A percentile compares a stretch with the other conserved stretches of the same genome.
Conservation (phyloP, 83 land plant species). For the Larix sibirica region DNA sequence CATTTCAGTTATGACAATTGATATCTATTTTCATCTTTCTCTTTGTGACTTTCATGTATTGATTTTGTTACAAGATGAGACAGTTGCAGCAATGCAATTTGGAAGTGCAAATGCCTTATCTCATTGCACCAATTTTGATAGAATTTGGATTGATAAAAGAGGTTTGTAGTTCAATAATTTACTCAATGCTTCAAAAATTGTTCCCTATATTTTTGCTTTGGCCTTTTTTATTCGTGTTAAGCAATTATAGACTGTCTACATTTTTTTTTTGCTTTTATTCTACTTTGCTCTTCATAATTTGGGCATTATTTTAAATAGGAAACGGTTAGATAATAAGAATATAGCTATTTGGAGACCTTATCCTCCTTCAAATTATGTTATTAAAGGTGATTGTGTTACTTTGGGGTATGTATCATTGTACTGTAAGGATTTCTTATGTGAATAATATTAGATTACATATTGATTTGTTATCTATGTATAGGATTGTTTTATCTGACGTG, state of each 20-base stretch:
- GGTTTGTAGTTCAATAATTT: conserved; percentile 19
- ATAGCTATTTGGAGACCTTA: conserved; percentile 90
- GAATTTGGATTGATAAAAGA: conserved; percentile 78
- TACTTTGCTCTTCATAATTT: too few species aligned
- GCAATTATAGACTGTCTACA: too few species aligned
- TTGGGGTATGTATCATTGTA: conserved; percentile 51
- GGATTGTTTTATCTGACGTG: not conserved
- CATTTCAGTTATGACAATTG: conserved; percentile 55
- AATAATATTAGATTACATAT: not conserved
- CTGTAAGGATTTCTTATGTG: not conserved
- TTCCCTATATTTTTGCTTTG: not conserved
- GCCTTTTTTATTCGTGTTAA: not conserved
- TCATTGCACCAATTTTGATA: conserved; percentile 81
- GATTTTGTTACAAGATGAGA: conserved; percentile 75
- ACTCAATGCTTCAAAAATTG: too few species aligned
- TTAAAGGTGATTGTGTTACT: conserved; percentile 89
- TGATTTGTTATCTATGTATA: not conserved
- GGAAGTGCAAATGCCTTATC: conserved; percentile 65
- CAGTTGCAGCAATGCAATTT: conserved; percentile 61
- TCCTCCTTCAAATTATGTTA: conserved; percentile 88
- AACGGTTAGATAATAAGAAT: conserved; percentile 24
- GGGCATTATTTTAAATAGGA: not conserved
- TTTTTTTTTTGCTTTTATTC: too few species aligned
- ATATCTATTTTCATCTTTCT: conserved; percentile 80
- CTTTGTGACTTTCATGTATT: conserved; percentile 75